A percentile compares a stretch with the other conserved stretches of the same genome.
phyloP scores from a whole-genome alignment of 768 basidiomycete genomes.

The Tulasnella sp. region DNA sequence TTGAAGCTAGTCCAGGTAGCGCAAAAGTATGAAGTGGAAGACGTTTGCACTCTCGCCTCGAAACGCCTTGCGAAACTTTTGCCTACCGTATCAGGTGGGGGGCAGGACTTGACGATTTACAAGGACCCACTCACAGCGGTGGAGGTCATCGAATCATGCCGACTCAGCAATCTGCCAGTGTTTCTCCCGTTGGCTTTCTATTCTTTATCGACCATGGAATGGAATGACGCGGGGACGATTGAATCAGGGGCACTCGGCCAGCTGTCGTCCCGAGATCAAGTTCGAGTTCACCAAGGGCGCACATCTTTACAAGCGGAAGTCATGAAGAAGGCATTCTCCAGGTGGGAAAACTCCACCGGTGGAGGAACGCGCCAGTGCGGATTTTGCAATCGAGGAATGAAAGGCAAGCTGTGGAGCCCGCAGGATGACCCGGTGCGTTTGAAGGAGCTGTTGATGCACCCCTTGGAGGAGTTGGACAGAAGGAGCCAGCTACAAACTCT shows the following conservation, averaged over 20 bases:
- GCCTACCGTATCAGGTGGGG: background rate
- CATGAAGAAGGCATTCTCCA: background rate
- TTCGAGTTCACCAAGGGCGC: background rate
- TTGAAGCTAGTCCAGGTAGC: background rate
- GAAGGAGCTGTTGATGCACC: conserved; percentile 12
- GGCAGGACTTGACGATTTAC: background rate
- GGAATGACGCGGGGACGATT: background rate
- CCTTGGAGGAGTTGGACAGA: background rate
- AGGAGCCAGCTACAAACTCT: background rate
- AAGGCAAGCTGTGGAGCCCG: no score
- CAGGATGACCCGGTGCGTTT: background rate
- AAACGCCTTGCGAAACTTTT: background rate
- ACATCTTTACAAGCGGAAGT: background rate
- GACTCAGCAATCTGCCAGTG: background rate
- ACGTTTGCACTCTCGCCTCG: background rate
- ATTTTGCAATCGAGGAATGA: no score
- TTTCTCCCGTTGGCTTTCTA: background rate
- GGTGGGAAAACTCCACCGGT: no score
- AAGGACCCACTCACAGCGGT: background rate
- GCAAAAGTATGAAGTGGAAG: background rate
- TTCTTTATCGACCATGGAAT: background rate
- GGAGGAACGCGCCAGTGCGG: no score
- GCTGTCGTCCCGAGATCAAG: background rate
- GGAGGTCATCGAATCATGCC: background rate
- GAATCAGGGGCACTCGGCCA: background rate